Evolutionary conservation across 306 rosid genomes (phyloP).

Genomic region (Phaseolus lunatus): DNA sequence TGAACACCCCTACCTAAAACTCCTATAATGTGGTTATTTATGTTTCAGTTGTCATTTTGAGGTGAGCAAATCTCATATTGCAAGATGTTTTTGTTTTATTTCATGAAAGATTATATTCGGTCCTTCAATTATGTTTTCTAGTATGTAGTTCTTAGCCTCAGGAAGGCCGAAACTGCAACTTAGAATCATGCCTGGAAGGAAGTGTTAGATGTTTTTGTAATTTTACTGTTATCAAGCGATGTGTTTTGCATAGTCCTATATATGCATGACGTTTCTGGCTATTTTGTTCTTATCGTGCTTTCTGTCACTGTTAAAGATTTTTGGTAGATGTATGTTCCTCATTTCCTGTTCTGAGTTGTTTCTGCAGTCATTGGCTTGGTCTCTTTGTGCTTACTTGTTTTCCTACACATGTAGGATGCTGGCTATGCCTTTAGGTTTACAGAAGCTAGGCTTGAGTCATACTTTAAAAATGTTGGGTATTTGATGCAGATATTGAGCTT

Average conservation of each 20-base stretch:
- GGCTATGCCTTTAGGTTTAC: conserved; percentile 8
- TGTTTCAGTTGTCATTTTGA: not conserved
- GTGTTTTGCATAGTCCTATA: not conserved
- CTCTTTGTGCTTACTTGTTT: not conserved
- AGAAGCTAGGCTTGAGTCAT: conserved; percentile 23
- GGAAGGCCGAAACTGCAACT: not conserved
- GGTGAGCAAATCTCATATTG: not conserved
- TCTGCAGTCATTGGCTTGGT: not conserved
- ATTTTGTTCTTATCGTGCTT: not conserved
- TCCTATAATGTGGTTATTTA: not conserved
- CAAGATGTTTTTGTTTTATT: not conserved
- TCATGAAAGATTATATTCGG: not conserved
- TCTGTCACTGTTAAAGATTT: not conserved
- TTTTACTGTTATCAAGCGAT: not conserved
- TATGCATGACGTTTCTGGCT: not conserved
- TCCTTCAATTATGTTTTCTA: not conserved
- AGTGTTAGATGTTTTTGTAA: not conserved
- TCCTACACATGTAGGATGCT: not conserved
- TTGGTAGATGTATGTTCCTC: not conserved
- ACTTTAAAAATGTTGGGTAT: not conserved
- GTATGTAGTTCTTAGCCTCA: not conserved
- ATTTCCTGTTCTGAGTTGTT: conserved; percentile 11
- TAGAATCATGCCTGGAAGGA: not conserved
- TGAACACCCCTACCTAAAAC: not conserved
- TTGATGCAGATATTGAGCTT: conserved; percentile 42